phyloP scores from a whole-genome alignment of 2,329 filamentous ascomycete genomes.

The Alternaria arbusti region DNA sequence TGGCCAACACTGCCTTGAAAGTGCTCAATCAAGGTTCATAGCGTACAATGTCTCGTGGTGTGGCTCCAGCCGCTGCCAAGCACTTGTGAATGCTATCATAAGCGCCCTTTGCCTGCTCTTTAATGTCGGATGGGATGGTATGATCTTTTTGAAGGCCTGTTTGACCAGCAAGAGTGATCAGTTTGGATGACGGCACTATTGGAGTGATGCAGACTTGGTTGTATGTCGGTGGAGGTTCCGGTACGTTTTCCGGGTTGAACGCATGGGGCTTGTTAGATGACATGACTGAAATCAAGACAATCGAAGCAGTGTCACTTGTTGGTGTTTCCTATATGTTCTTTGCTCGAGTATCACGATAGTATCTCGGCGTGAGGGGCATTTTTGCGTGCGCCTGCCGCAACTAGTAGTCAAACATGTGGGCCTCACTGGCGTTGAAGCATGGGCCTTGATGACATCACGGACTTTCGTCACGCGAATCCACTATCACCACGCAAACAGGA shows the following conservation, averaged over 20 bases:
- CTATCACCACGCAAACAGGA: background rate
- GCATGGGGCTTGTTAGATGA: conserved; percentile 33
- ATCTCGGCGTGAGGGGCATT: conserved; percentile 6
- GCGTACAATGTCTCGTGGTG: conserved; percentile 40
- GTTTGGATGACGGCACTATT: conserved; percentile 32
- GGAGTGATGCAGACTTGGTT: conserved; percentile 41
- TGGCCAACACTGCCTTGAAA: background rate
- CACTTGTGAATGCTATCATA: conserved; percentile 36
- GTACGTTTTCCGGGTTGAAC: conserved; percentile 38
- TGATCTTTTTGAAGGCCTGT: conserved; percentile 27
- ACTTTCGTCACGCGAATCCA: conserved; percentile 1
- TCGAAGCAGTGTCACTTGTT: background rate
- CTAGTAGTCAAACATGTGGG: background rate
- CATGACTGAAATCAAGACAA: background rate
- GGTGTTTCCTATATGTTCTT: background rate
- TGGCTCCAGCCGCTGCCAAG: conserved; percentile 39
- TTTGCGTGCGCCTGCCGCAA: conserved; percentile 1
- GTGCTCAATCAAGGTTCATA: background rate
- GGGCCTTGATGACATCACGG: conserved; percentile 9
- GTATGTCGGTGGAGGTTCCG: conserved; percentile 38
- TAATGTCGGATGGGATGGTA: conserved; percentile 22
- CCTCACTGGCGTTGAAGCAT: background rate
- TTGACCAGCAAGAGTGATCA: conserved; percentile 44
- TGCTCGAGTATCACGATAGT: background rate
- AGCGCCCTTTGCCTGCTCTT: conserved; percentile 36